phyloP scores from a whole-genome alignment of 1,284 basidiomycete genomes.

The Takashimella koratensis region DNA sequence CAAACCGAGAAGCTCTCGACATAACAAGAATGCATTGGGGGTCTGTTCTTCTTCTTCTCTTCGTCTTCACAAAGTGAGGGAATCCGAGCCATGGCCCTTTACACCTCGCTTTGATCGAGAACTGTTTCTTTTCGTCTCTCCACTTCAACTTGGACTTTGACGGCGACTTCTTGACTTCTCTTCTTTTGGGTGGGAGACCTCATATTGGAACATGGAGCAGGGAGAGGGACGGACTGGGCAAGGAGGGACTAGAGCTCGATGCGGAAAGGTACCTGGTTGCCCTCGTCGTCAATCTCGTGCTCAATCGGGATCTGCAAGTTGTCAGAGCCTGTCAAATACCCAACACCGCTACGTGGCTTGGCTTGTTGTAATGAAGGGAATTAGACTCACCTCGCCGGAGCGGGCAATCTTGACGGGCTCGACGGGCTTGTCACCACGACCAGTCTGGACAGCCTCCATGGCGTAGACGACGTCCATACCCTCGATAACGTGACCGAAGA shows the following conservation, averaged over 20 bases:
- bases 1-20: too few species aligned
- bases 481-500: constrained; percentile 85
- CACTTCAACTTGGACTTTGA: too few species aligned
- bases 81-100: too few species aligned
- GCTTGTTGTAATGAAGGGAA: too few species aligned
- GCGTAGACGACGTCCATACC: constrained; percentile 76
- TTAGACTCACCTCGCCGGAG: constrained; percentile 67
- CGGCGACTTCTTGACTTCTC: too few species aligned
- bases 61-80: too few species aligned
- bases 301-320: constrained; percentile 61
- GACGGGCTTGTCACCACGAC: constrained; percentile 63
- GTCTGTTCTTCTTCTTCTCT: too few species aligned
- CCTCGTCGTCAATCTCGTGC: constrained; percentile 58
- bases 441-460: constrained; percentile 69
- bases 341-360: too few species aligned
- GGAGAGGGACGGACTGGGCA: background rate
- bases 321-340: constrained; percentile 2
- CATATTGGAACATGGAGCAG: background rate
- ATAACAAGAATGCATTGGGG: too few species aligned
- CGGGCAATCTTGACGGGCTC: constrained; percentile 70
- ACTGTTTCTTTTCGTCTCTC: too few species aligned
- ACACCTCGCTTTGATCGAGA: too few species aligned
- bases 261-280: constrained; percentile 83
- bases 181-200: too few species aligned
- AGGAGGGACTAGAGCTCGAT: constrained; percentile 68